Evolutionary conservation across 768 basidiomycete species (phyloP), one percentile per base, ranked within the genome.

Genomic region (Russula brevipes): DNA sequence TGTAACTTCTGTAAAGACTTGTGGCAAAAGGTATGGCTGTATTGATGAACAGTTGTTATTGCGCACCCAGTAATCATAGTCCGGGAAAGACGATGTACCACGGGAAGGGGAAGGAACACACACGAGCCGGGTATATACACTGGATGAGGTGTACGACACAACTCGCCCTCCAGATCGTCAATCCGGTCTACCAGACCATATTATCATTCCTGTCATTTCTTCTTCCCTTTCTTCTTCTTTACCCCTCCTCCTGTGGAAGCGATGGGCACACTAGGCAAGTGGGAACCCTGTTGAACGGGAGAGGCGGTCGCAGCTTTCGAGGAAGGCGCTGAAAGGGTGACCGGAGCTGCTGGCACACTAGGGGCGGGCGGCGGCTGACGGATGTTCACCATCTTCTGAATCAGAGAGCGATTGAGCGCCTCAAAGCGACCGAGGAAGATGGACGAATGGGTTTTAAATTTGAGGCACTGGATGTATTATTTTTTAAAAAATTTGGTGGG

Each of bases 381-480:
- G 16, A 72, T 80, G 70, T 94, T 92, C 71, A 85, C 88, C 87
- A 94, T 93, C 76, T 88, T 89, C 69, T 87, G 82, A 79, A 93
- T 89, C 57, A 97, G 79, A 7, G 88, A 85, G 47, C 89, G 81
- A 72, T 96, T 97, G 64, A 98, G 81, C 7, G 87, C 82, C 75
- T 98, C 94, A 77, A 98, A 98, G 68, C 95, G 89, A 80, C 98
- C 97, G 66, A 98, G 86, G 76, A 92, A 93, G 72, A 96, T 87
- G 55, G 91, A 92, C 3, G 94, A 97, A 69, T 88, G 86, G 1
- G 95, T 96, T 75, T 95, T 94, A 80, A 96, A 98, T 75, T 95
- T 97, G 69, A 98, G 80, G 73, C 94, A 96, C 96, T 98, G 72
- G 24, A 24, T 24, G 24, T 24, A 24, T 24, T 6, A 31, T 17